Evolutionary conservation across 2,329 filamentous ascomycete genomes (phyloP).

Genomic region (Dryadomyces quercus-mongolicae): DNA sequence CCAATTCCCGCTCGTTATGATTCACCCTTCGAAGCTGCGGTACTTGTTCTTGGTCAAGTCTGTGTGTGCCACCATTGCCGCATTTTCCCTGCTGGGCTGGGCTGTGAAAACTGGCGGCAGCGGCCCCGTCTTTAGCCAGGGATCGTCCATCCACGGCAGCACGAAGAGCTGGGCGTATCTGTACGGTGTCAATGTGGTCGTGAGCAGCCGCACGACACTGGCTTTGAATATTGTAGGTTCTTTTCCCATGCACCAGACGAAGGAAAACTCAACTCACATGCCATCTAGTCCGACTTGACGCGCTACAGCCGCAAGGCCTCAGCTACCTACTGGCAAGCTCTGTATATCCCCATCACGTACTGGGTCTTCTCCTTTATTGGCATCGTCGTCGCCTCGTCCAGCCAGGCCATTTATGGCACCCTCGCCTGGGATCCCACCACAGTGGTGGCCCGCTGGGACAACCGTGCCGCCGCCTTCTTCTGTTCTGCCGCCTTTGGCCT

Average conservation of each 20-base stretch:
- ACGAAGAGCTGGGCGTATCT: conserved; percentile 13
- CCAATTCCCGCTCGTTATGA: conserved; percentile 16
- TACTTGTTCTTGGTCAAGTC: conserved; percentile 26
- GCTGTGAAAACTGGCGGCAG: conserved; percentile 43
- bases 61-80: conserved; percentile 19
- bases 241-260: too few relatives aligned
- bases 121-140: conserved; percentile 3
- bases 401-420: conserved; percentile 27
- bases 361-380: conserved; percentile 19
- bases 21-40: conserved; percentile 15
- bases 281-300: conserved; percentile 19
- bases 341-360: conserved; percentile 25
- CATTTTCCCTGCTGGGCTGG: conserved; percentile 50
- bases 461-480: conserved; percentile 14
- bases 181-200: conserved; percentile 19
- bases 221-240: conserved; percentile 34
- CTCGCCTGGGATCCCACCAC: conserved; percentile 13
- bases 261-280: too few relatives aligned
- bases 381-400: conserved; percentile 27
- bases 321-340: conserved; percentile 27
- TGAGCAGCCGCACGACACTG: conserved; percentile 35
- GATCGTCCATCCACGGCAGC: not conserved
- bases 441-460: conserved; percentile 11
- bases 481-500: conserved; percentile 12
- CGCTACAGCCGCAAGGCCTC: conserved; percentile 24